phyloP scores from a whole-genome alignment of 192 early-diverging fungal genomes.

The Rhizophagus sp. region DNA sequence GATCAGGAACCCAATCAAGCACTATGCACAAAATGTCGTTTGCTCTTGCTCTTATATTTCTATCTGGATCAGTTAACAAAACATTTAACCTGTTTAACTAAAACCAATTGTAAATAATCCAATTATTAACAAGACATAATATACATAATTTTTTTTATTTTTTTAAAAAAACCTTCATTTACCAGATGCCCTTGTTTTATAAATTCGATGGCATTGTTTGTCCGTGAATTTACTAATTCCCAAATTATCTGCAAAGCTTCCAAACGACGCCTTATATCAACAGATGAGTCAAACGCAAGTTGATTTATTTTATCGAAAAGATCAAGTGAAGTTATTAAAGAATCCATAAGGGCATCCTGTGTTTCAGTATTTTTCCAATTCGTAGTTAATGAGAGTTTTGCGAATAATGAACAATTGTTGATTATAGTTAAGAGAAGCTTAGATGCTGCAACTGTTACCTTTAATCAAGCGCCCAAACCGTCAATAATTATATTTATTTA shows the following conservation, averaged over 20 bases:
- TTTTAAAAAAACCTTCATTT: not conserved
- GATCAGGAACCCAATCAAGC: slow-evolving; percentile 41
- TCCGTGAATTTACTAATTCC: slow-evolving; percentile 38
- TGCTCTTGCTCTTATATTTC: slow-evolving; percentile 43
- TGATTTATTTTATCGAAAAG: slow-evolving; percentile 38
- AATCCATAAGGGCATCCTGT: slow-evolving; percentile 36
- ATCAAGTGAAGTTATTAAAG: slow-evolving; percentile 39
- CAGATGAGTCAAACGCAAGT: slow-evolving; percentile 35
- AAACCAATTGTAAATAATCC: too few species aligned
- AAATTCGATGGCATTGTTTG: slow-evolving; percentile 38
- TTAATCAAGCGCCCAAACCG: not conserved
- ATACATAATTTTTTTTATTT: not conserved
- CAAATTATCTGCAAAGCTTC: slow-evolving; percentile 52
- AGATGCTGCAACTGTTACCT: slow-evolving; percentile 47
- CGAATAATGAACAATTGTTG: slow-evolving; percentile 31
- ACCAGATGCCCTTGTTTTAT: slow-evolving; percentile 45
- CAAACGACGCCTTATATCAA: slow-evolving; percentile 36
- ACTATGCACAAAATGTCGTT: slow-evolving; percentile 49
- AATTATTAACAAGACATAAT: not conserved
- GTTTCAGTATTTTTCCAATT: slow-evolving; percentile 8
- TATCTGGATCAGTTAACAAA: slow-evolving; percentile 28
- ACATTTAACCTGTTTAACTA: slow-evolving; percentile 36
- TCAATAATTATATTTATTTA: not conserved
- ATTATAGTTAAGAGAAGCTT: slow-evolving; percentile 45
- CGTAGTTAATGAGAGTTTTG: slow-evolving; percentile 16